Base-by-base conservation (phyloP, 108 stramenopile species). In the Nitzschia sp. region DNA sequence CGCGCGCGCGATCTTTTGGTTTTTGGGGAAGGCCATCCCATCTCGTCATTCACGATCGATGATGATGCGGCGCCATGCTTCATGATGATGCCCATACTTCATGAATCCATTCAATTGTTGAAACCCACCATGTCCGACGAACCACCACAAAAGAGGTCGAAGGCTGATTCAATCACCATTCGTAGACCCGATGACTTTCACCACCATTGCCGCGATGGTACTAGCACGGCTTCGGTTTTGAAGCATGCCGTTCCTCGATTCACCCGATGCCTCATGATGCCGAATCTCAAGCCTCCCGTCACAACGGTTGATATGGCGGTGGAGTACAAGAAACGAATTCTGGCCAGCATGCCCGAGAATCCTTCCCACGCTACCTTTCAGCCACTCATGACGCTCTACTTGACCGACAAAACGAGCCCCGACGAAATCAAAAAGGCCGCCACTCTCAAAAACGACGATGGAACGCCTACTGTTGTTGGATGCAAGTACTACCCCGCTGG, bases 401-500 rank as follows among this genome's bases (percentile, higher is more conserved):
- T 99, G 27, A 98, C 98, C 9, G 99, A 99, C 59, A 87, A 84
- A 6, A 98, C 99, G 19, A 82, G 94, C 27, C 88, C 96, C 19
- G 95, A 97, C 53, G 98, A 98, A 72, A 97, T 99, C 42, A 26
- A 54, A 1, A 85, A 86, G 71, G 89, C 90, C 0, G 58, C 60
- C 49, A 92, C 92, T 27, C 46, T 77, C 36, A 77, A 77, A 55
- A 77, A 77, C 35, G 68, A 69, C 18, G 76, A 77, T 28, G 76
- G 76, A 9, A 83, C 77, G 35, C 76, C 66, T 18, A 88, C 90
- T 5, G 84, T 99, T 26, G 71, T 83, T 21, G 98, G 92, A 0
- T 93, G 89, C 76, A 99, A 99, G 76, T 96, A 95, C 55, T 99
- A 99, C 78, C 99, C 99, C 3, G 98, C 98, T 18, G 99, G 99